These are phyloP conservation scores for Acanthamoeba lenticulata DNA, from an alignment of 208 protist species.

Conservation along the genomic window DNA sequence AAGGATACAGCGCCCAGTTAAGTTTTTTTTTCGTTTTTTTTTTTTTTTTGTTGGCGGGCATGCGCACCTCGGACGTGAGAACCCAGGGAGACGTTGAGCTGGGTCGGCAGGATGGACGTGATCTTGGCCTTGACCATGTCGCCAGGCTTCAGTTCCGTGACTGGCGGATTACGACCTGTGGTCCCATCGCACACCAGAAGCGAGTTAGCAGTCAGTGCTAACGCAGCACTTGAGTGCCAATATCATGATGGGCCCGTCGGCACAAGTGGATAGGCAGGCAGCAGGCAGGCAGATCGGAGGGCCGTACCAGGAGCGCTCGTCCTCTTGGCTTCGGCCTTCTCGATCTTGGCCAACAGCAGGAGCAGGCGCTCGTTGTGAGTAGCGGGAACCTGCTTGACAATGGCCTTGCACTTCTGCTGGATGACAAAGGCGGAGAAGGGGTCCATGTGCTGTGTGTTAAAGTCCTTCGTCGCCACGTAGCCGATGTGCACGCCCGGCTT, in stretches of 20 bases:
- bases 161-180: background rate
- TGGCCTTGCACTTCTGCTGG: slow-evolving; percentile 47
- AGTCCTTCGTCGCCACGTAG: slow-evolving; percentile 60
- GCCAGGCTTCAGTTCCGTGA: slow-evolving; percentile 53
- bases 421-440: slow-evolving; percentile 50
- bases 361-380: background rate
- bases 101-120: background rate
- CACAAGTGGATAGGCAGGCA: background rate
- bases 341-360: background rate
- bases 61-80: slow-evolving; percentile 33
- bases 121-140: slow-evolving; percentile 62
- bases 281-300: background rate
- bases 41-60: background rate
- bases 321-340: background rate
- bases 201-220: too few species aligned
- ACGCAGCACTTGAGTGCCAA: too few species aligned
- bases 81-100: slow-evolving; percentile 66
- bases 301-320: background rate
- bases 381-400: background rate
- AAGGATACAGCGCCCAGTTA: background rate
- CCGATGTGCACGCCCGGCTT: slow-evolving; percentile 16
- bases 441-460: slow-evolving; percentile 54
- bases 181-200: background rate
- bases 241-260: too few species aligned
- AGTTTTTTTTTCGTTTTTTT: background rate